phyloP scores from a whole-genome alignment of 2,329 filamentous ascomycete species.

The Hortaea sp. region DNA sequence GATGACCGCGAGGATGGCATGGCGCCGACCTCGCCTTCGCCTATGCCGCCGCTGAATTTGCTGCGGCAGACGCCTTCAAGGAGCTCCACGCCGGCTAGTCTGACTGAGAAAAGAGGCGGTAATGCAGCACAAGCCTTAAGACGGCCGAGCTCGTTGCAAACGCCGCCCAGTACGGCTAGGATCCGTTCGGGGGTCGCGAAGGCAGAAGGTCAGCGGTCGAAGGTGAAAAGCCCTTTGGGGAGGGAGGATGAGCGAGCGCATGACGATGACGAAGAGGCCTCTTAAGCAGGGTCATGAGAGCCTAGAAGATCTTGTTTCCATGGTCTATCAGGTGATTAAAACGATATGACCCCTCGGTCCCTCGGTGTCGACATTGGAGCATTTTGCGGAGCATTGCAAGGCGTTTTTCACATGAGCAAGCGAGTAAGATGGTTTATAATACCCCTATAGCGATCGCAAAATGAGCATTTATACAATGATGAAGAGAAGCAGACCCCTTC shows the following conservation, averaged over 20 bases:
- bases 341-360: too few species aligned
- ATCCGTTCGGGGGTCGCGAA: slow-evolving; percentile 8
- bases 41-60: slow-evolving; percentile 1
- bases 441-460: too few species aligned
- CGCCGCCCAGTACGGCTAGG: slow-evolving; percentile 10
- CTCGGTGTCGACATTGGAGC: too few species aligned
- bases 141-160: slow-evolving; percentile 3
- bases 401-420: too few species aligned
- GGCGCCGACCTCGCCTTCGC: slow-evolving; percentile 8
- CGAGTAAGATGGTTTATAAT: too few species aligned
- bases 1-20: slow-evolving; percentile 1
- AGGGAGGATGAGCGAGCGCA: not conserved
- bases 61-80: slow-evolving; percentile 16
- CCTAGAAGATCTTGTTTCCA: too few species aligned
- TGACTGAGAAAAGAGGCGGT: slow-evolving; percentile 9
- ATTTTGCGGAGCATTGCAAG: too few species aligned
- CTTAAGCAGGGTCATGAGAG: too few species aligned
- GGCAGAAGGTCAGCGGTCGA: slow-evolving; percentile 40
- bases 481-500: too few species aligned
- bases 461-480: too few species aligned
- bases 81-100: slow-evolving; percentile 9
- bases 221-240: slow-evolving; percentile 26
- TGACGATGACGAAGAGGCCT: too few species aligned
- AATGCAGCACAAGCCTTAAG: slow-evolving; percentile 1
- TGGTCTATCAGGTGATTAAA: too few species aligned